Evolutionary conservation across 805 yeast genomes (phyloP), one percentile per base, ranked within the genome.

Genomic region (Ogataea corticis): DNA sequence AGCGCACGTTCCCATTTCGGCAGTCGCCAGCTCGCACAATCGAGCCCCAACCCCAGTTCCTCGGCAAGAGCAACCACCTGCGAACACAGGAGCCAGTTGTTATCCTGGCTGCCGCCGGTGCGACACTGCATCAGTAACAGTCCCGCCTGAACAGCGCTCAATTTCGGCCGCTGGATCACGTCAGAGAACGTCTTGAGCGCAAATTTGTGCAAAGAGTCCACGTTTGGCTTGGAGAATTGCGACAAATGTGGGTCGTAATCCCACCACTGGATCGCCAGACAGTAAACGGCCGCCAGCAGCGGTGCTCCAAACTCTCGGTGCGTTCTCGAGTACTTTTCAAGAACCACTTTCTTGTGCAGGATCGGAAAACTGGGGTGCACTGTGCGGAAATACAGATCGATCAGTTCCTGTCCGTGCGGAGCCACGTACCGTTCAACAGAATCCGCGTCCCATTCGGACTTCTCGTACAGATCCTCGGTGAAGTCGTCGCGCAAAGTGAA

Each of bases 1-100:
- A 92, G 68, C 5, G 96, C 95, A 41, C 96, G 74, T 61, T 92
- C 99, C 98, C 98, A 94, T 56, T 85, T 83, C 0, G 98, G 98
- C 29, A 92, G 68, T 57, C 86, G 83, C 99, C 99, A 92, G 52
- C 77, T 79, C 46, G 85, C 82, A 58, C 97, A 91, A 59, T 91
- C 92, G n/a, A 88, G 72, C 0, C 96, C 96, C 10, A 92, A 70
- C 0, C 98, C 97, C 14, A 92, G 70, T 55, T 92, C 96, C 65
- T 92, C 97, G 0, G 97, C 83, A 15, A 91, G 66, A 0, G 96
- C 85, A 5, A 88, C 91, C 17, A 92, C 87, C 53, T 88, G 95
- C 2, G 95, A 86, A 60, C 88, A 85, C 33, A 91, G 66, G 3
- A 85, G 82, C 96, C 97, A 89, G 58, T 85, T 91, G 49, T 85